These are phyloP conservation scores for Peribolospora baueri DNA, from an alignment of 768 basidiomycete species.

Conservation along the genomic window DNA sequence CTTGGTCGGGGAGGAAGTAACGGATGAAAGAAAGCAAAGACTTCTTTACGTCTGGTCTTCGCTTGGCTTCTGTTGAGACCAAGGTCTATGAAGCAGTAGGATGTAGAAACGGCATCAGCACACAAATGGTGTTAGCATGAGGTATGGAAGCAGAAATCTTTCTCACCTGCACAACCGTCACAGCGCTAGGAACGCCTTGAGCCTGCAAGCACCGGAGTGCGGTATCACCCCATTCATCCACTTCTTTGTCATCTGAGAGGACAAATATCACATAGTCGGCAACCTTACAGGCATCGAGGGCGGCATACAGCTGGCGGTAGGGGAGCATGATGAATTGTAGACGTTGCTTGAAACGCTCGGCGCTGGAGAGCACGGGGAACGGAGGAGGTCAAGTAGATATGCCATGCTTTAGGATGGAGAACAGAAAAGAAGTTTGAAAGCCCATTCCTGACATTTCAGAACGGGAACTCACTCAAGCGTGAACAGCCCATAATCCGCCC, in stretches of 20 bases:
- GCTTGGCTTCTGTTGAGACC: neutral
- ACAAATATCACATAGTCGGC: conserved; percentile 77
- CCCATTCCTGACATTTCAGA: neutral
- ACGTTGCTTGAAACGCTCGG: conserved; percentile 49
- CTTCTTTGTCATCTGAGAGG: conserved; percentile 58
- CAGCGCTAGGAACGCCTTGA: conserved; percentile 65
- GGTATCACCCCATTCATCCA: conserved; percentile 62
- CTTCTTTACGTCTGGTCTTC: conserved; percentile 42
- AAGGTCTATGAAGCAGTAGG: neutral
- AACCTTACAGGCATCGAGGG: conserved; percentile 61
- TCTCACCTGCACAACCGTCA: conserved; percentile 26
- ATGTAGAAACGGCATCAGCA: too few species aligned
- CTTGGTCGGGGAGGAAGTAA: conserved; percentile 73
- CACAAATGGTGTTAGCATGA: neutral
- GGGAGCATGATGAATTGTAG: conserved; percentile 60
- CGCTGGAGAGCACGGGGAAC: conserved; percentile 32
- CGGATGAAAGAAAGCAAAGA: conserved; percentile 81
- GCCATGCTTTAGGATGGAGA: conserved; percentile 3
- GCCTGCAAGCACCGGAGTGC: conserved; percentile 67
- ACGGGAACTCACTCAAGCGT: conserved; percentile 2
- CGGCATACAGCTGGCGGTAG: conserved; percentile 31
- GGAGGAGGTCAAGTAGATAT: neutral
- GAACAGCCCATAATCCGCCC: conserved; percentile 5
- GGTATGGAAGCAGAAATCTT: neutral
- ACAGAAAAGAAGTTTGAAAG: neutral